Evolutionary conservation across 352 stramenopile genomes (phyloP), one percentile per base, ranked within the genome.

Genomic region (Plasmopara viticola): DNA sequence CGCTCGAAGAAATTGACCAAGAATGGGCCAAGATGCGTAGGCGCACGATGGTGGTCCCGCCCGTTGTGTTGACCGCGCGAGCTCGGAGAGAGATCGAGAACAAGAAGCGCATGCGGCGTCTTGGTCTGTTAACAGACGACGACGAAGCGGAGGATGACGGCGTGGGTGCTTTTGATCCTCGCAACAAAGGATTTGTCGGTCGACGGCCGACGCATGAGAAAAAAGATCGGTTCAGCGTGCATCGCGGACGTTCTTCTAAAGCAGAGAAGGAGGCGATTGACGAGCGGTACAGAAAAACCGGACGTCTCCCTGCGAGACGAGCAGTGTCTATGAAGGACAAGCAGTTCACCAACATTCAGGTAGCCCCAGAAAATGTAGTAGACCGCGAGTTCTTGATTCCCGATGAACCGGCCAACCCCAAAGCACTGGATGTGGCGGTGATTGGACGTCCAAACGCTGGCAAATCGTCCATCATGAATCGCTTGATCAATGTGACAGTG

Each of bases 381-480:
- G 66, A 91, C 37, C 78, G 80, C 38, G 80, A 86, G 45, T 89
- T 84, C 40, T 48, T 87, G 9, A 72, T 88, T 37, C 81, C 81
- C 4, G 81, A 92, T 49, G 76, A 92, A 53, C 81, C 81, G 2
- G 42, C 78, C 14, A 58, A 86, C 18, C 63, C 84, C 4, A 75
- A 79, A 18, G 81, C 72, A 6, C 62, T 94, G 48, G 78, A 90
- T 51, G 60, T 92, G 17, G 84, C 84, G 6, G 78, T 94, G 37
- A 90, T 94, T 29, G 84, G 84, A 17, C 78, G 84, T 6, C 84
- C 84, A n/a, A 94, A 94, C 52, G 84, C 84, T 9, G 84, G 84
- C 62, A 94, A 94, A 64, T 91, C 80, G 28, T 91, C 79, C 9
- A 87, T 94, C 48, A 83, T 92, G 64, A 94, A 94, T 64, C 51